These are phyloP conservation scores for Chlorella sp. DNA, from an alignment of 139 green algal genomes.

Conservation along the genomic window DNA sequence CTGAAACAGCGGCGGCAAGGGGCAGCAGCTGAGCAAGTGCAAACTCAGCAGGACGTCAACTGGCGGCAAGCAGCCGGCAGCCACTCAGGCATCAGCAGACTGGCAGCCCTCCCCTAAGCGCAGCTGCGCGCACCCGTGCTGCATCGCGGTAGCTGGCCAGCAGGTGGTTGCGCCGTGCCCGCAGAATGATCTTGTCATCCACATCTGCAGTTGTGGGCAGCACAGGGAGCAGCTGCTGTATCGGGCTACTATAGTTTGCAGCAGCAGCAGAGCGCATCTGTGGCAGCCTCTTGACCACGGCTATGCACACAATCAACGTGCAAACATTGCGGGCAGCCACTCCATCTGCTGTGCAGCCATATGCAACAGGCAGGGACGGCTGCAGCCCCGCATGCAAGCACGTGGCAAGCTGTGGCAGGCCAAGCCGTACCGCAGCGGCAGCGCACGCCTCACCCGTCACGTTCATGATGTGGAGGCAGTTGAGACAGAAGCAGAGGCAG, in stretches of 20 bases:
- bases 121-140: background rate
- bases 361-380: too few relatives aligned
- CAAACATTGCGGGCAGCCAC: too few relatives aligned
- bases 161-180: slow-evolving; percentile 91
- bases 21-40: background rate
- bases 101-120: too few relatives aligned
- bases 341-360: too few relatives aligned
- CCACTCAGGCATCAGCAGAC: background rate
- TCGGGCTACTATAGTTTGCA: too few relatives aligned
- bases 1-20: background rate
- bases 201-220: slow-evolving; percentile 73
- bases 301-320: too few relatives aligned
- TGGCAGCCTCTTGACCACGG: too few relatives aligned
- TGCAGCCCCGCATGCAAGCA: too few relatives aligned
- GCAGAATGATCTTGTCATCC: slow-evolving; percentile 94
- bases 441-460: slow-evolving; percentile 86
- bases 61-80: background rate
- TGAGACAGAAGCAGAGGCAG: slow-evolving; percentile 81
- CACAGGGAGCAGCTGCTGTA: too few relatives aligned
- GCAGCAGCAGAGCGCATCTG: too few relatives aligned
- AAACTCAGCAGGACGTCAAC: background rate
- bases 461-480: slow-evolving; percentile 89
- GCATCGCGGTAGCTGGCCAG: slow-evolving; percentile 71
- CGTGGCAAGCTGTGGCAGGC: too few relatives aligned
- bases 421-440: too few relatives aligned